These are phyloP conservation scores for Rhododendron mucronatum DNA, from an alignment of 148 eudicot species.

Conservation along the genomic window DNA sequence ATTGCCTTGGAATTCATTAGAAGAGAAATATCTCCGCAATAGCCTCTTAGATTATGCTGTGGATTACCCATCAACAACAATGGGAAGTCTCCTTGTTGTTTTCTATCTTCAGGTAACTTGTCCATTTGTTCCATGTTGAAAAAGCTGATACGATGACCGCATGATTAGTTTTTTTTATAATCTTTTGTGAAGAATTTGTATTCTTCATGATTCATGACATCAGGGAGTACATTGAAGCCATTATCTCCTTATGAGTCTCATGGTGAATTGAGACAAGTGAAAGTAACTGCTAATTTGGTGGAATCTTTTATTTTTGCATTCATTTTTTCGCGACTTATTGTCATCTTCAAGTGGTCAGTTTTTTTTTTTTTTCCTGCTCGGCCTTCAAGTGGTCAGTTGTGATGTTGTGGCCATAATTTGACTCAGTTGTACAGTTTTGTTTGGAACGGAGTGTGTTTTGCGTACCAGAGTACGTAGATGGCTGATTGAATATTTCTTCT, in stretches of 20 bases:
- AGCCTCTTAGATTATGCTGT: constrained; percentile 67
- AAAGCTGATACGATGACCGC: neutral
- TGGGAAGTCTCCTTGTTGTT: constrained; percentile 95
- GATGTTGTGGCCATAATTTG: neutral
- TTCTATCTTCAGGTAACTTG: constrained; percentile 77
- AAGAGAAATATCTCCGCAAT: constrained; percentile 76
- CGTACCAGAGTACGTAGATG: neutral
- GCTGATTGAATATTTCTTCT: neutral
- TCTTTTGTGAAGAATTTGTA: neutral
- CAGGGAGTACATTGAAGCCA: neutral
- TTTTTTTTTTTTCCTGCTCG: too few relatives aligned
- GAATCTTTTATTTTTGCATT: neutral
- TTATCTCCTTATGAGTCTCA: neutral
- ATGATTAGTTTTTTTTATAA: neutral
- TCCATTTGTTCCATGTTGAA: neutral
- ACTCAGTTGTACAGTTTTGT: neutral
- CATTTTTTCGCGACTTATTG: neutral
- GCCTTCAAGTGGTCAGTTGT: neutral
- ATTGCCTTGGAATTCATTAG: constrained; percentile 85
- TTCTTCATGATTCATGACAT: neutral
- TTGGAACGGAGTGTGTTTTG: neutral
- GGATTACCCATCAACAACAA: constrained; percentile 45
- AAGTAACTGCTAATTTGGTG: neutral
- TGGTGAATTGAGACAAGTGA: neutral
- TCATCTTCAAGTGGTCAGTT: neutral